Evolutionary conservation across 768 basidiomycete genomes (phyloP).

Genomic region (Kondoa subrosea): DNA sequence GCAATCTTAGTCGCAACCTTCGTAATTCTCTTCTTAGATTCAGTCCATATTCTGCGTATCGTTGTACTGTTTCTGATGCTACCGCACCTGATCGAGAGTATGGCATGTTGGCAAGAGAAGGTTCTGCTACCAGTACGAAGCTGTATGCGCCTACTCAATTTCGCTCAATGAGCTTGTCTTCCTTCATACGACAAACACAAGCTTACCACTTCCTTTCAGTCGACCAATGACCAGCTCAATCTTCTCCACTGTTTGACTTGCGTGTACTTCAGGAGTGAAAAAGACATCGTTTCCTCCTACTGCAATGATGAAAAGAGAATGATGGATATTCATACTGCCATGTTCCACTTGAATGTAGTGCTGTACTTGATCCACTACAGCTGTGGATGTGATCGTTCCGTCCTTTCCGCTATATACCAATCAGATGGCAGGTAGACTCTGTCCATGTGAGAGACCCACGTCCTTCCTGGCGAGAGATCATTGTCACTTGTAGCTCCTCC

Average conservation of each 20-base stretch:
- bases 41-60: neutral
- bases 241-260: constrained; percentile 5
- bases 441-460: neutral
- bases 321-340: neutral
- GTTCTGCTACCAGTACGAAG: neutral
- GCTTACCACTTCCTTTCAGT: neutral
- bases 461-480: neutral
- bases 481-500: constrained; percentile 2
- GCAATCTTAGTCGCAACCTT: neutral
- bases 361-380: neutral
- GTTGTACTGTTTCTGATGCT: neutral
- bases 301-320: neutral
- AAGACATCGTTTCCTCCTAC: constrained; percentile 3
- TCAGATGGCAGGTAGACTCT: neutral
- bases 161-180: neutral
- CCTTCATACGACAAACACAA: neutral
- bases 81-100: neutral
- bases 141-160: neutral
- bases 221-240: neutral
- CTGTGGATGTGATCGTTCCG: neutral
- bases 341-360: neutral
- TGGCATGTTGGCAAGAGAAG: neutral
- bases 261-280: constrained; percentile 7
- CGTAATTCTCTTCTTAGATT: neutral
- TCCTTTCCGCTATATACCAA: neutral